Base-by-base conservation (phyloP, 306 rosid genomes). In the Cucurbita argyrosperma region DNA sequence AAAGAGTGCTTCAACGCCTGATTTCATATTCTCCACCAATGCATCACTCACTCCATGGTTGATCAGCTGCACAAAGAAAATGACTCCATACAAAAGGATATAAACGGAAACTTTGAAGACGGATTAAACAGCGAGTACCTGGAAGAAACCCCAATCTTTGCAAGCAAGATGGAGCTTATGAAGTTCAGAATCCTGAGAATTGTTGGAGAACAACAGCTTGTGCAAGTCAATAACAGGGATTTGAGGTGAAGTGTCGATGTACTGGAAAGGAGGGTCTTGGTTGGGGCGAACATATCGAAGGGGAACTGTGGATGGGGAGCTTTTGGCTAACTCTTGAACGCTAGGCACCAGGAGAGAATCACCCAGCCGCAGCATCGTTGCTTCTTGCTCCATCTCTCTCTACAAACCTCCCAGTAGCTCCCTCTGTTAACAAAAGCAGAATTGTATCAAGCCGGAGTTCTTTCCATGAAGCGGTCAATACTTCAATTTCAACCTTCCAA, bases 121-220 rank as follows among this genome's bases (percentile, higher is more conserved):
- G 45, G 53, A 43, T 23, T 1, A 5, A 51, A 51, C 43, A 12
- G 45, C 4, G 37, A 6, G 10, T 55, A 83, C 87, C 84, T 83
- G 87, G 14, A 84, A 86, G 79, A 86, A 86, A 42, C 90, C 88
- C 90, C 90, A 84, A 4, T 84, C 74, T 82, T 76, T 78, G 80
- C 88, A 83, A 12, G 90, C 86, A 78, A 46, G 1, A 67, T 84
- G 77, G 4, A 86, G 30, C 38, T 72, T 81, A 53, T 79, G 65
- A 47, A 84, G 42, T 74, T 84, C 86, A 50, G 76, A 26, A 7
- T 51, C 77, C 69, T 72, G 30, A 49, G 49, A 52, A 23, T 79
- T 72, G 46, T 73, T 35, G 10, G 70, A 72, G 18, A 76, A 50
- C 52, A 85, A 38, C 37, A 86, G 69, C 61, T 76, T 83, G 15